Evolutionary conservation across 352 stramenopile species (phyloP).

Genomic region (Phytophthora sp.): DNA sequence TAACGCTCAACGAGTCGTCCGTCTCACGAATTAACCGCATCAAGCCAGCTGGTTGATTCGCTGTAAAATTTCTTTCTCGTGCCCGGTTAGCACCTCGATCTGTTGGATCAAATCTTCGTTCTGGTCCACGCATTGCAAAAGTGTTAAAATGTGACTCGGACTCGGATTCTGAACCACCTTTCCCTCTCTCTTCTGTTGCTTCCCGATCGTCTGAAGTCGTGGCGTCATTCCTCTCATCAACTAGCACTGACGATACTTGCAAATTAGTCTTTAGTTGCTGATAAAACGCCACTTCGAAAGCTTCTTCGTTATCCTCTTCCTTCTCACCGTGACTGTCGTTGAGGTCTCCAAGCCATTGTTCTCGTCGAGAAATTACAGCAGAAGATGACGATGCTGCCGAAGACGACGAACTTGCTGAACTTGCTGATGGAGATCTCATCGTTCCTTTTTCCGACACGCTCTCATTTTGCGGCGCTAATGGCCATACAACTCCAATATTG

Average conservation of each 20-base stretch:
- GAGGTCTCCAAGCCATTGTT: background rate
- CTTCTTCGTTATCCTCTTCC: constrained; percentile 3
- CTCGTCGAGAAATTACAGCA: background rate
- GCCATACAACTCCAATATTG: constrained; percentile 54
- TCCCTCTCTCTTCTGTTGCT: background rate
- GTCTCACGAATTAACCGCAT: constrained; percentile 55
- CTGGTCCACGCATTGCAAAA: background rate
- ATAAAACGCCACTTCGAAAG: constrained; percentile 26
- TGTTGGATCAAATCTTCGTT: background rate
- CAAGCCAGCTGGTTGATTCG: constrained; percentile 27
- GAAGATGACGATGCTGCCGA: constrained; percentile 4
- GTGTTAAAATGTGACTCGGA: background rate
- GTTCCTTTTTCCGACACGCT: background rate
- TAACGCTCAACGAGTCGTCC: constrained; percentile 79
- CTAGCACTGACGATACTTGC: background rate
- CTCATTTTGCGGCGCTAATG: constrained; percentile 12
- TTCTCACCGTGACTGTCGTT: constrained; percentile 5
- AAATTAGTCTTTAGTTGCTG: constrained; percentile 29
- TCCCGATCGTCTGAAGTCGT: background rate
- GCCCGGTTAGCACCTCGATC: background rate
- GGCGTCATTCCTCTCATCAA: background rate
- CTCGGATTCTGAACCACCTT: constrained; percentile 11
- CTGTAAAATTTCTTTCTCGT: background rate
- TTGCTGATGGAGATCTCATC: background rate
- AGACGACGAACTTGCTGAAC: constrained; percentile 22